Evolutionary conservation across 129 eudicot genomes (phyloP), one percentile per base, ranked within the genome.

Genomic region (Sambucus nigra): DNA sequence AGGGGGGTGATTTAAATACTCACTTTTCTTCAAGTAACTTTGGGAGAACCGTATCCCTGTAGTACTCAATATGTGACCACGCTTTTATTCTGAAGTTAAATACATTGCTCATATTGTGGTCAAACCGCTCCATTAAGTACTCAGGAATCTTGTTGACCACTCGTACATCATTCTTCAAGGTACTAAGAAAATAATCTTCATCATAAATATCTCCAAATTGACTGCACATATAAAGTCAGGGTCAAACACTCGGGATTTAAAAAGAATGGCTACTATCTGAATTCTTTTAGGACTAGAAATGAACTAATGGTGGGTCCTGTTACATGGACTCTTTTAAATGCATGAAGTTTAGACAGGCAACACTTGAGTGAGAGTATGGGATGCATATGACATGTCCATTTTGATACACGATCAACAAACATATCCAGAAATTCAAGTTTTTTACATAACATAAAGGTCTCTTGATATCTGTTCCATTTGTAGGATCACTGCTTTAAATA

Each of bases 21-120:
- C 65, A 91, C 99, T 74, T 82, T 75, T 91, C 99, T 63, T 91
- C 99, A 15, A 82, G 94, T 45, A 91, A 72, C 79, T 76, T 86
- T 64, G 99, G 99, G 26, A 86, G 95, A 78, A 91, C 94, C 32
- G 80, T 73, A 35, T 82, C 99, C 62, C 66, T 74, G 72, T 91
- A 91, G 78, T 70, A 91, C 4, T 71, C 57, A 62, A 91, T 59
- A 3, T 95, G 76, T 45, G 99, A 74, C 95, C 84, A 79, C 10
- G 99, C 99, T 69, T 91, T 91, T 67, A 91, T 80, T 71, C 78
- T 86, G 65, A 86, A 91, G 75, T 91, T 91, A 55, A 61, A 65
- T 38, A 91, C 95, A 56, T 91, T 85, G 63, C 84, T 82, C 89
- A 91, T 67, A 50, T 91, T 91, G 65, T 64, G 67, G 65, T 91